phyloP scores from a whole-genome alignment of 805 yeast genomes.

The Metschnikowia baotianmanensis region DNA sequence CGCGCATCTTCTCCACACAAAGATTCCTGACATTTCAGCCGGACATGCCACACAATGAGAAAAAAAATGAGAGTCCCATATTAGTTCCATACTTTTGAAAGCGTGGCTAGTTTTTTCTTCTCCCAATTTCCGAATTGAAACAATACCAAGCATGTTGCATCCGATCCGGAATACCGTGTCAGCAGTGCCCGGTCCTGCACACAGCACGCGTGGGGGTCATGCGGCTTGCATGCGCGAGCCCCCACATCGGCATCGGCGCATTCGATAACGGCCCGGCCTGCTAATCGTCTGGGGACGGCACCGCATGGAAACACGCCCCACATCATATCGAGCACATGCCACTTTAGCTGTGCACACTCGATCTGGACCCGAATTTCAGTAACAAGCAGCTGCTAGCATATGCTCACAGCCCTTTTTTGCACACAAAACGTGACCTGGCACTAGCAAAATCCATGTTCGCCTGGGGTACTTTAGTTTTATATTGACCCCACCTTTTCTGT shows the following conservation, averaged over 20 bases:
- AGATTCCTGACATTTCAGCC: too few relatives aligned
- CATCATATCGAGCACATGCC: neutral
- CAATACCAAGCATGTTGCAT: neutral
- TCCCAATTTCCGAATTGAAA: too few relatives aligned
- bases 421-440: neutral
- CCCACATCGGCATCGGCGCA: neutral
- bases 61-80: too few relatives aligned
- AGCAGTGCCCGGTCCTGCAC: neutral
- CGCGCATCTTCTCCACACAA: too few relatives aligned
- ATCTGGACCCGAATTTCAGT: neutral
- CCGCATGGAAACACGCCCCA: neutral
- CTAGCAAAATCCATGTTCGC: too few relatives aligned
- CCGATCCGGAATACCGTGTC: too few relatives aligned
- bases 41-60: too few relatives aligned
- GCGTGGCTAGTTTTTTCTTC: too few relatives aligned
- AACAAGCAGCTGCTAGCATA: neutral
- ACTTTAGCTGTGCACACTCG: neutral
- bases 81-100: too few relatives aligned
- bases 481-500: too few relatives aligned
- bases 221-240: slow-evolving; percentile 1
- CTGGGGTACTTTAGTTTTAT: too few relatives aligned
- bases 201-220: neutral
- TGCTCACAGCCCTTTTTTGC: neutral
- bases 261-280: neutral
- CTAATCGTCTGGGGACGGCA: neutral